Base-by-base conservation (phyloP, 352 stramenopile species). In the Phytopythium aichiense region DNA sequence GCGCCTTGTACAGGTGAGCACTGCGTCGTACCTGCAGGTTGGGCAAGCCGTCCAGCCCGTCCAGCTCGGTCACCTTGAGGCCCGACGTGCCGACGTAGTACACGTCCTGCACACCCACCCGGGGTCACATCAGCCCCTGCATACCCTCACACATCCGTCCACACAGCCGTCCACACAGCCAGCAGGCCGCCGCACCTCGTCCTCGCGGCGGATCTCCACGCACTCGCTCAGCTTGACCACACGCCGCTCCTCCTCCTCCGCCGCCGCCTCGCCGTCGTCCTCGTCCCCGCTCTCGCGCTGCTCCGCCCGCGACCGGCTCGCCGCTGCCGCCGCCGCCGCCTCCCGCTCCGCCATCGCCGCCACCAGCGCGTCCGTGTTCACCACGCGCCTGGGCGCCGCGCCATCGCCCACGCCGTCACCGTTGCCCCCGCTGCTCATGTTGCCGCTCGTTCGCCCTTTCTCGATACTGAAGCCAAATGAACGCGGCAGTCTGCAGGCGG, bases 1-100 rank as follows among this genome's bases (percentile, higher is more conserved):
- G 6, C 11, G 48, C 23, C 22, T 8, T 35, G 2, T 15, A n/a
- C 15, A 11, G 12, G 15, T 7, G 0, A 38, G 13, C 31, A 49
- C 35, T 23, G 45, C 9, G 2, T 38, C 58, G 20, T 65, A 85
- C 78, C 67, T 77, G 56, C 12, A 93, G 68, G 15, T 73, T 68
- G 12, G 71, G 60, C 60, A 92, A 73, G 20, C 68, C 58, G 20
- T 87, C 77, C 0, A 94, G 64, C 0, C 71, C 73, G 60, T 93
- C 76, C 13, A 94, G 68, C 42, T 87, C 60, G 9, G 80, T 92
- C 22, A 76, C 77, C 58, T 94, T 94, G n/a, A 92, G 70, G 2
- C 86, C 86, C 15, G 86, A 73, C 9, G 86, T 94, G 23, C 86
- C 86, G 23, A 94, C 77, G 56, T 93, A 91, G 65, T 91, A 92